Conservation (phyloP, 2,329 filamentous ascomycete species). For the Xylaria sp. region DNA sequence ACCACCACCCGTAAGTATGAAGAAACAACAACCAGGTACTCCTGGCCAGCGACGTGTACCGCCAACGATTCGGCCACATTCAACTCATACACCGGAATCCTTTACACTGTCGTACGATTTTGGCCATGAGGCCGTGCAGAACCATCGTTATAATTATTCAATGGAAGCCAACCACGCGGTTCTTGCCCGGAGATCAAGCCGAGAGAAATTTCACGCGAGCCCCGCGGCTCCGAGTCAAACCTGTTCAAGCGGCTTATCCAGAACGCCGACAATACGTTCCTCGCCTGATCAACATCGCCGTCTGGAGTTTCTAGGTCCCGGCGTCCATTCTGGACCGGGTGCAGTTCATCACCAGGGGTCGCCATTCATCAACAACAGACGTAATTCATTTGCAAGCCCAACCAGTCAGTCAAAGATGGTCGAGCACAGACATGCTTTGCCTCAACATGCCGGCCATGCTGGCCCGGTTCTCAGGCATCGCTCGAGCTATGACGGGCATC, state of each 20-base stretch:
- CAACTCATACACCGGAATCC: slow-evolving; percentile 28
- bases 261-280: slow-evolving; percentile 25
- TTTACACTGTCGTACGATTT: slow-evolving; percentile 26
- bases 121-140: slow-evolving; percentile 31
- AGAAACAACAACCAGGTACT: slow-evolving; percentile 36
- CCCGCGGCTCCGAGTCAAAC: slow-evolving; percentile 8
- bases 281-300: slow-evolving; percentile 16
- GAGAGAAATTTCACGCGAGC: slow-evolving; percentile 19
- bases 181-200: slow-evolving; percentile 18
- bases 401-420: slow-evolving; percentile 24
- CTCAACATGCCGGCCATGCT: slow-evolving; percentile 12
- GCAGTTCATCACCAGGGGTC: slow-evolving; percentile 23
- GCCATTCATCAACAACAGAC: slow-evolving; percentile 30
- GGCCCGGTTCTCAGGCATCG: slow-evolving; percentile 20
- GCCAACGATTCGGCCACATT: slow-evolving; percentile 34
- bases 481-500: slow-evolving; percentile 27
- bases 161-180: not conserved
- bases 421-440: slow-evolving; percentile 16
- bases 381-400: slow-evolving; percentile 31
- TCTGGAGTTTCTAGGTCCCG: slow-evolving; percentile 21
- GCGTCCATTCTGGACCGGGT: slow-evolving; percentile 31
- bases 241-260: slow-evolving; percentile 17
- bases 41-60: slow-evolving; percentile 33
- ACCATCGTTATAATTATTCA: slow-evolving; percentile 16
- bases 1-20: slow-evolving; percentile 40